Base-by-base conservation (phyloP, 164 flowering plant species). In the Santalum album region DNA sequence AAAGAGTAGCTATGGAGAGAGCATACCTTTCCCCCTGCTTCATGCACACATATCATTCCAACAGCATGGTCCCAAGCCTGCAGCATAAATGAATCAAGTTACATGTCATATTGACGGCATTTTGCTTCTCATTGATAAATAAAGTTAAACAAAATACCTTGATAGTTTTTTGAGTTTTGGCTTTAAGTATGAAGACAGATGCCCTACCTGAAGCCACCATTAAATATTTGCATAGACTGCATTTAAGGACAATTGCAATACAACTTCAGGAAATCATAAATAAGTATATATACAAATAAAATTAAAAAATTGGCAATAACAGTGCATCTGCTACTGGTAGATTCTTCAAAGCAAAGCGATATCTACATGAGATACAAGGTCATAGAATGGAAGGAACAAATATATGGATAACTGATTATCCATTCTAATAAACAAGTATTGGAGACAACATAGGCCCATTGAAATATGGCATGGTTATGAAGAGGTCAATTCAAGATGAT, bases 41-140 rank as follows among this genome's bases (percentile, higher is more conserved):
- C 99, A 58, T 69, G 80, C 32, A 92, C 89, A 63, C 99, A 92
- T 64, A 89, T 78, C 42, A 89, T 65, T 26, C 99, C 96, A 63
- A 75, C 85, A 53, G 91, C 91, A 71, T 89, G 96, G 68, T 89
- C 99, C 96, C 99, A 92, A 42, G 72, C 79, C 96, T 84, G 47
- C 36, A 57, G 44, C 4, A 20, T 12, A 7, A 44, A 51, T 22
- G 38, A 60, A 16, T 16, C 32, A 32, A 48, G 49, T 49, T 25
- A 56, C 65, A 66, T 44, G 17, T 27, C 25, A 32, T 16, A 26
- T 20, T n/a, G 25, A 18, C 22, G 32, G 12, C 61, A 3, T 42
- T 22, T 38, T 53, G 56, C 23, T 25, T 18, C 7, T 40, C 22
- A 44, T 24, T 54, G 24, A 29, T 26, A 5, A 24, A 23, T 34